Base-by-base conservation (phyloP, 306 rosid genomes). In the Macrotyloma uniflorum region DNA sequence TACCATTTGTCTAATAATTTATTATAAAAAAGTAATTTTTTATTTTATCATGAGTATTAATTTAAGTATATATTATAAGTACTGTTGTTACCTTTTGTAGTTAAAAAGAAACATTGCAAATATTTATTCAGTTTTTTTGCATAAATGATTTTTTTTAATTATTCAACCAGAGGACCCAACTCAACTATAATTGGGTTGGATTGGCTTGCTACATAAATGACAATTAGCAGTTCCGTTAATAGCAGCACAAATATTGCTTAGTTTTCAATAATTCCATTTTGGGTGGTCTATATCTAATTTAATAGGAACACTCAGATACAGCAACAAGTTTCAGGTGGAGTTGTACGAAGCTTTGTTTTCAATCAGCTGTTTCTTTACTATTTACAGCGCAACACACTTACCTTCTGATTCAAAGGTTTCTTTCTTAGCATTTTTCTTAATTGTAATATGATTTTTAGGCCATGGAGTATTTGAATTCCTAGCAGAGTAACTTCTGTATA, bases 261-360 rank as follows among this genome's bases (percentile, higher is more conserved):
- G 79, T 54, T 69, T 51, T 51, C 6, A 72, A 82, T 26, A 16
- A 32, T 32, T 32, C 36, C 36, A 51, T 76, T 63, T 63, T 22
- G 28, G 2, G 64, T 46, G 78, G 77, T 79, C 67, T 7, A 36
- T 67, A 53, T 5, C 38, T 38, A 12, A n/a, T 19, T 32, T 67
- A 6, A 69, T 49, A 45, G 42, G 35, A 49, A 59, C 15, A 19
- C 18, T 35, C 55, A 79, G 6, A 65, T 43, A 53, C 30, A 66
- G 28, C 6, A 67, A 42, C 18, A 28, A 53, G 75, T 28, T 49
- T 63, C 33, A 3, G 23, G 19, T 19, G 19, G 77, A 53, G 45
- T 43, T 64, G 12, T 23, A 32, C 16, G 38, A 57, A 57, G 10
- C 70, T 46, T 9, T 49, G 3, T 54, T n/a, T 57, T 28, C 30